These are phyloP conservation scores for Pythium myriotylum DNA, from an alignment of 352 stramenopile species.

Conservation along the genomic window DNA sequence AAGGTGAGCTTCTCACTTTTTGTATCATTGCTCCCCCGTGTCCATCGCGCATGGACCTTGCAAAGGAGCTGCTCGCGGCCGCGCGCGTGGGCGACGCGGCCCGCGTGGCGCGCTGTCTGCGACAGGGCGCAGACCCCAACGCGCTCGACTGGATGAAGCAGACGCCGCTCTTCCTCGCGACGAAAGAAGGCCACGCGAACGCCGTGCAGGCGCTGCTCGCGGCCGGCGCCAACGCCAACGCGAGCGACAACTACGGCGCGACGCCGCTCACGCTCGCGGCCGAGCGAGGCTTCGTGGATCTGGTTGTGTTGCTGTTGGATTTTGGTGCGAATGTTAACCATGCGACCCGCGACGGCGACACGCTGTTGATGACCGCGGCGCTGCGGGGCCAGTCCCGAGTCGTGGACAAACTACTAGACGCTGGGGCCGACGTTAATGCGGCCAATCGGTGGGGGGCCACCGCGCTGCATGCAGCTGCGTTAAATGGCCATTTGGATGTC, in stretches of 20 bases:
- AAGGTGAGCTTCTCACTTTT: too few species aligned
- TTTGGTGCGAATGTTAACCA: constrained; percentile 30
- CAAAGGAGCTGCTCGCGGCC: constrained; percentile 3
- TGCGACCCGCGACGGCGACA: constrained; percentile 7
- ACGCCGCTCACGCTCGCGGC: constrained; percentile 40
- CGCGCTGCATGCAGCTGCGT: constrained; percentile 28
- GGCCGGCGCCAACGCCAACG: neutral
- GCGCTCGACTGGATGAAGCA: constrained; percentile 8
- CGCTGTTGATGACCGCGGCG: constrained; percentile 33
- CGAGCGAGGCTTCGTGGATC: constrained; percentile 27
- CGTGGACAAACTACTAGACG: constrained; percentile 31
- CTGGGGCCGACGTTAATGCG: constrained; percentile 30
- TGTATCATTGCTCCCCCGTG: too few species aligned
- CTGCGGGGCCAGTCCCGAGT: constrained; percentile 30
- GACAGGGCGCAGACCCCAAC: neutral
- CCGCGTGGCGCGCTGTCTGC: constrained; percentile 1
- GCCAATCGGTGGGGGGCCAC: constrained; percentile 26
- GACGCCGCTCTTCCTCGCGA: constrained; percentile 9
- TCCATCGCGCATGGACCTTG: neutral
- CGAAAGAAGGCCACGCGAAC: neutral
- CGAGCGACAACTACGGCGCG: constrained; percentile 2
- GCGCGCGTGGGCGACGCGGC: constrained; percentile 8
- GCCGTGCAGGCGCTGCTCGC: constrained; percentile 5
- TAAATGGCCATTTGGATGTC: neutral
- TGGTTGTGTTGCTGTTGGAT: constrained; percentile 35